Percentiles rank a stretch among this genome's conserved stretches.
phyloP scores from a whole-genome alignment of 371 early-diverging fungal genomes.

The Rhizopus sp. region DNA sequence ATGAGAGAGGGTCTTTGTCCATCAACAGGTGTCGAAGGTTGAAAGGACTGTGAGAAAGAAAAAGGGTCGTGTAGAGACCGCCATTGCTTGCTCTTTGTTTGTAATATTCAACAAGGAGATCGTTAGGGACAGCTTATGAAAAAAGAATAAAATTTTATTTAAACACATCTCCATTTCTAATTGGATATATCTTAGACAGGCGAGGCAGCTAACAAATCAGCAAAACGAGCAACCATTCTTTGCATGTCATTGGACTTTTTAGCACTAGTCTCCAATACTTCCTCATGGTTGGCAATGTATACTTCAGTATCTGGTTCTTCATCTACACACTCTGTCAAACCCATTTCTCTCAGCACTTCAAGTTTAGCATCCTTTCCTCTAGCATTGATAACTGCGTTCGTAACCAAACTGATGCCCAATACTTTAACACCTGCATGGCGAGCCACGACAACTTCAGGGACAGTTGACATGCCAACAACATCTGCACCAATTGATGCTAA shows the following conservation, averaged over 20 bases:
- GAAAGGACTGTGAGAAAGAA: too few species aligned
- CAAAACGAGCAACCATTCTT: slow-evolving; percentile 67
- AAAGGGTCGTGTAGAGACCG: too few species aligned
- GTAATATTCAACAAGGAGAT: too few species aligned
- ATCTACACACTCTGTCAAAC: slow-evolving; percentile 41
- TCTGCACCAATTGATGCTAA: slow-evolving; percentile 79
- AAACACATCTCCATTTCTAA: neutral
- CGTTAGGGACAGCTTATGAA: too few species aligned
- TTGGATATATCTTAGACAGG: neutral
- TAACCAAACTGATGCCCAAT: slow-evolving; percentile 84
- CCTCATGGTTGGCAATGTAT: slow-evolving; percentile 80
- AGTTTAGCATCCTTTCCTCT: slow-evolving; percentile 67
- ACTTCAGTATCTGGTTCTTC: slow-evolving; percentile 52
- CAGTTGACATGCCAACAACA: slow-evolving; percentile 96
- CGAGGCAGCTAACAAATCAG: slow-evolving; percentile 40
- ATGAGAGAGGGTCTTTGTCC: too few species aligned
- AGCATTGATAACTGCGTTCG: slow-evolving; percentile 78
- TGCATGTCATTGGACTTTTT: slow-evolving; percentile 78
- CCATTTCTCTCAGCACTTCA: slow-evolving; percentile 55
- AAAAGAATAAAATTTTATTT: neutral
- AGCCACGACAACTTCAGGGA: slow-evolving; percentile 92
- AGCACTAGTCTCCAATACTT: slow-evolving; percentile 83
- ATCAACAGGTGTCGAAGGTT: too few species aligned
- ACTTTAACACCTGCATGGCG: slow-evolving; percentile 89
- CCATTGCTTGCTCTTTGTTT: too few species aligned